A percentile compares a stretch with the other conserved stretches of the same genome.
Conservation (phyloP, 2,329 filamentous ascomycete species). For the Ophiognomonia clavigignenti-juglandacearum region DNA sequence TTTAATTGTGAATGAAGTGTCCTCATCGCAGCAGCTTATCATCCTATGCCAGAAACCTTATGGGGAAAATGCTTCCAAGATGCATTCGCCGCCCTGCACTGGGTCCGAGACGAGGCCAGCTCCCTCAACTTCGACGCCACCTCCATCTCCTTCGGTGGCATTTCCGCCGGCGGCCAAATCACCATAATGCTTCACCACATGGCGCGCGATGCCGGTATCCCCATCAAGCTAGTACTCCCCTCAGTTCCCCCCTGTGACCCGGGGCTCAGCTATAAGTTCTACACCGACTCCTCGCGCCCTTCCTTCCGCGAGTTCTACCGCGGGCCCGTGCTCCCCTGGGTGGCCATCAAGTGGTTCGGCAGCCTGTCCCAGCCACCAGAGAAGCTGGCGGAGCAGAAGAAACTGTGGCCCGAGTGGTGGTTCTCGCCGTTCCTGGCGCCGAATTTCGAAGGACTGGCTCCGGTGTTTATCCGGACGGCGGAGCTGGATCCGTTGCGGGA, state of each 20-base stretch:
- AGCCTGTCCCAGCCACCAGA: slow-evolving; percentile 24
- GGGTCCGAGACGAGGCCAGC: slow-evolving; percentile 23
- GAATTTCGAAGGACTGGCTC: slow-evolving; percentile 27
- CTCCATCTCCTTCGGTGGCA: slow-evolving; percentile 32
- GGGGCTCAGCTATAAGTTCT: slow-evolving; percentile 24
- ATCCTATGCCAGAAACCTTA: slow-evolving; percentile 22
- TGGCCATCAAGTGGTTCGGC: slow-evolving; percentile 29
- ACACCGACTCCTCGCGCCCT: slow-evolving; percentile 28
- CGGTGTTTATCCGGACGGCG: slow-evolving; percentile 29
- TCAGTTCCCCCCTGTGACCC: slow-evolving; percentile 26
- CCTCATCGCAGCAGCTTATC: not conserved
- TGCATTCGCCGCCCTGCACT: slow-evolving; percentile 30
- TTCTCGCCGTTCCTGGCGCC: slow-evolving; percentile 26
- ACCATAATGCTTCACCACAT: slow-evolving; percentile 30
- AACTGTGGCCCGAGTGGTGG: slow-evolving; percentile 30
- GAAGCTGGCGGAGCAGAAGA: slow-evolving; percentile 20
- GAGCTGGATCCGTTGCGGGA: slow-evolving; percentile 34
- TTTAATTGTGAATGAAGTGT: no score
- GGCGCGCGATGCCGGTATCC: slow-evolving; percentile 31
- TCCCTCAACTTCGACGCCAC: slow-evolving; percentile 26
- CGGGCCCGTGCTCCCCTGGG: slow-evolving; percentile 30
- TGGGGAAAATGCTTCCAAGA: slow-evolving; percentile 34
- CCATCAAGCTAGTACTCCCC: slow-evolving; percentile 29
- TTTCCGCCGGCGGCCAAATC: slow-evolving; percentile 34
- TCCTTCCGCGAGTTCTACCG: slow-evolving; percentile 30